These are phyloP conservation scores for Vitis hybrid DNA, from an alignment of 177 flowering plant species.

Conservation along the genomic window DNA sequence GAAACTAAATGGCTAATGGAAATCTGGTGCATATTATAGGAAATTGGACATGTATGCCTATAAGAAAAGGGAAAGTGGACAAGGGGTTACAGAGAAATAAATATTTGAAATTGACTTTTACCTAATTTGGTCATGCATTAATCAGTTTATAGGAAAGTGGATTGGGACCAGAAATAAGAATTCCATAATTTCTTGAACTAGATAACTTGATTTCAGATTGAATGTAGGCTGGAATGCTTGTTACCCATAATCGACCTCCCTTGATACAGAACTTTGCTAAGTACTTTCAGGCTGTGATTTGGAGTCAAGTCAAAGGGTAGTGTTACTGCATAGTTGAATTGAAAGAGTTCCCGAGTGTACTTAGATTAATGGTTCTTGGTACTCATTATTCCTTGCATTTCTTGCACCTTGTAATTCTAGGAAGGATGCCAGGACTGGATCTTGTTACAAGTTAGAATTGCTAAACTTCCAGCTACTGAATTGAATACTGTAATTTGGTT, in stretches of 20 bases:
- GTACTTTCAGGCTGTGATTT: neutral
- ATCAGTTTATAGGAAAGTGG: too few species aligned
- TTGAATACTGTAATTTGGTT: neutral
- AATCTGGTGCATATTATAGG: too few species aligned
- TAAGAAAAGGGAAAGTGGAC: too few species aligned
- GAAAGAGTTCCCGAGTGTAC: too few species aligned
- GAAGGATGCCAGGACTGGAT: neutral
- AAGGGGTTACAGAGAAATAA: too few species aligned
- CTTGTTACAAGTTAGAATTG: slow-evolving; percentile 1
- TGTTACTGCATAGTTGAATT: too few species aligned
- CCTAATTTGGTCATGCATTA: too few species aligned
- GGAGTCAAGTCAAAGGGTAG: neutral
- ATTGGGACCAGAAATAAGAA: too few species aligned
- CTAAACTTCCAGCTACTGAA: neutral
- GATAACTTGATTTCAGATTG: neutral
- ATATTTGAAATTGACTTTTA: too few species aligned
- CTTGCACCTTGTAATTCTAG: neutral
- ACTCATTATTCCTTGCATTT: neutral
- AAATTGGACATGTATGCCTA: too few species aligned
- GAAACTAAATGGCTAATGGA: too few species aligned
- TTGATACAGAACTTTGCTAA: neutral
- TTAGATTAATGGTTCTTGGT: neutral
- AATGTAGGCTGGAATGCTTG: neutral
- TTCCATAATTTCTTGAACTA: neutral
- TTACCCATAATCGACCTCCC: neutral